phyloP scores from a whole-genome alignment of 352 stramenopile genomes.

The Phytophthora rubi region DNA sequence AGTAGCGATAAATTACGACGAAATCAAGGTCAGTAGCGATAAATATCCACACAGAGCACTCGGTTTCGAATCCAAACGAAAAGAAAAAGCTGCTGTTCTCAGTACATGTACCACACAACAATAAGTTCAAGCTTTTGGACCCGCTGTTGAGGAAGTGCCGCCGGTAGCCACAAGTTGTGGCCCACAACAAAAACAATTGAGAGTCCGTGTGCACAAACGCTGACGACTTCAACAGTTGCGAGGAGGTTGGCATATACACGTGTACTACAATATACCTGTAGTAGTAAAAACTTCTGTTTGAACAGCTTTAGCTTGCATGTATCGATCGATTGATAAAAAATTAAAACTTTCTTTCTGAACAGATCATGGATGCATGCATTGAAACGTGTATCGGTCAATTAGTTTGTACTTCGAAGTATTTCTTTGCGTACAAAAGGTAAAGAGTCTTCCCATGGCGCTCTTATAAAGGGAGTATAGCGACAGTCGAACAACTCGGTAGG shows the following conservation, averaged over 20 bases:
- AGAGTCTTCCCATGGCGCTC: constrained; percentile 37
- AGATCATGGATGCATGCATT: too few relatives aligned
- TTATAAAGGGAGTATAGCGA: constrained; percentile 44
- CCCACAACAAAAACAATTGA: not conserved
- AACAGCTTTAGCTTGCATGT: too few relatives aligned
- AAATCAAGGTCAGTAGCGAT: too few relatives aligned
- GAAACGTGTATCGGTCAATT: not conserved
- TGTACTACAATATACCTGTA: too few relatives aligned
- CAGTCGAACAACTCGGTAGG: constrained; percentile 32
- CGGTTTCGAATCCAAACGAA: too few relatives aligned
- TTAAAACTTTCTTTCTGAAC: too few relatives aligned
- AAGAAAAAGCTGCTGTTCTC: too few relatives aligned
- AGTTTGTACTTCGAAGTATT: constrained; percentile 32
- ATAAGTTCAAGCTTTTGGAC: not conserved
- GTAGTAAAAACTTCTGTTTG: too few relatives aligned
- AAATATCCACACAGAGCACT: too few relatives aligned
- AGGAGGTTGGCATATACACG: not conserved
- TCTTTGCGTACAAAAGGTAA: constrained; percentile 25
- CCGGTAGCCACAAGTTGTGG: not conserved
- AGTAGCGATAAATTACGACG: too few relatives aligned
- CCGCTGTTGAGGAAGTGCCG: not conserved
- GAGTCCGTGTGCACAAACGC: constrained; percentile 5
- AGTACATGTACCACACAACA: too few relatives aligned
- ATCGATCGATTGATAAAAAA: too few relatives aligned
- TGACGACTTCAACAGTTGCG: not conserved